These are phyloP conservation scores for Gossypium anomalum DNA, from an alignment of 345 rosid species.

Conservation along the genomic window DNA sequence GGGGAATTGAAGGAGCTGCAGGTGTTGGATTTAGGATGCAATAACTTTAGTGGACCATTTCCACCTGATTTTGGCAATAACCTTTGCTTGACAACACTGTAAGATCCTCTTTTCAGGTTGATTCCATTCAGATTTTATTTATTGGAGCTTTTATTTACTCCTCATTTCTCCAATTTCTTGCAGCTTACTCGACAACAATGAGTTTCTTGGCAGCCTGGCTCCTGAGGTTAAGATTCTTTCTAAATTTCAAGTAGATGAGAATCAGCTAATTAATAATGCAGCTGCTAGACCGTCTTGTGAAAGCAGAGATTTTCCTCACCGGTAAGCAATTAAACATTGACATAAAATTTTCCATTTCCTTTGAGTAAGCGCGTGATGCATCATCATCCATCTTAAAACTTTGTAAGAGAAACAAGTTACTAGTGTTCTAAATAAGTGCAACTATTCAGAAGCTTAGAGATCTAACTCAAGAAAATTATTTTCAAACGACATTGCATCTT, in stretches of 20 bases:
- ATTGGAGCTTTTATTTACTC: conserved; percentile 13
- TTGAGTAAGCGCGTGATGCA: background rate
- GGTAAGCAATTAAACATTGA: conserved; percentile 26
- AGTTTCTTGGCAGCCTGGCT: conserved; percentile 34
- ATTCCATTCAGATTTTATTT: conserved; percentile 5
- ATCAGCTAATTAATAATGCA: conserved; percentile 16
- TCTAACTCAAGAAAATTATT: too few relatives aligned
- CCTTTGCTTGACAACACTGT: conserved; percentile 46
- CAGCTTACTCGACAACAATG: conserved; percentile 55
- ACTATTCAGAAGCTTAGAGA: too few relatives aligned
- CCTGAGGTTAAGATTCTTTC: conserved; percentile 40
- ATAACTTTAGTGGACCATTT: conserved; percentile 65
- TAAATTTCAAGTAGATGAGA: conserved; percentile 41
- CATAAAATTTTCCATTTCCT: background rate
- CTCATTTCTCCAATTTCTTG: conserved; percentile 7
- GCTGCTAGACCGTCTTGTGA: conserved; percentile 22
- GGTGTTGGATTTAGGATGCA: conserved; percentile 73
- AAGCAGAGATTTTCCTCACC: background rate
- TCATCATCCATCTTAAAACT: too few relatives aligned
- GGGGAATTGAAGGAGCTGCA: conserved; percentile 63
- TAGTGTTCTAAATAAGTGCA: too few relatives aligned
- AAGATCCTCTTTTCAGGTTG: conserved; percentile 16
- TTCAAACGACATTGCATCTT: too few relatives aligned
- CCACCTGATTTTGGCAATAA: conserved; percentile 37
- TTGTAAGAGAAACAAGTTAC: too few relatives aligned